Conservation (phyloP, 75 land plant species). For the Pinus taeda region DNA sequence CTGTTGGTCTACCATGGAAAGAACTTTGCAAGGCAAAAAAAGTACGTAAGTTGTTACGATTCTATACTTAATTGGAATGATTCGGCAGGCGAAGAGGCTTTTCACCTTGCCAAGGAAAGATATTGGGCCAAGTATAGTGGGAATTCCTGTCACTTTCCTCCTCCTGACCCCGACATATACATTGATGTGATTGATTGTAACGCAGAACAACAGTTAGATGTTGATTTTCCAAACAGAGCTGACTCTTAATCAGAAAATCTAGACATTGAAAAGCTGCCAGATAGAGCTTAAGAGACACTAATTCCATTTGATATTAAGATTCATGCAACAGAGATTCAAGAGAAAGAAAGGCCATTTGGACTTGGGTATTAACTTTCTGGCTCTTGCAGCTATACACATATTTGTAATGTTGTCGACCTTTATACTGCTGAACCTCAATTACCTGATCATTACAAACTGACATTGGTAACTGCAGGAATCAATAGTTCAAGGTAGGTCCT, state of each 20-base stretch:
- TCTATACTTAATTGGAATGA: conserved; percentile 53
- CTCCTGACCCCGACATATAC: conserved; percentile 48
- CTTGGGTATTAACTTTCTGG: background rate
- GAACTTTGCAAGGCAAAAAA: conserved; percentile 34
- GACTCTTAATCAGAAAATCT: background rate
- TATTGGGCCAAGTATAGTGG: conserved; percentile 38
- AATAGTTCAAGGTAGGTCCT: no score
- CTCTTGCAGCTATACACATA: background rate
- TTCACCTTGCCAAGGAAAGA: conserved; percentile 41
- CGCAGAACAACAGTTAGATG: conserved; percentile 10
- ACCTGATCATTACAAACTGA: background rate
- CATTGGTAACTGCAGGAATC: no score
- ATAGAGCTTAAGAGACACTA: background rate
- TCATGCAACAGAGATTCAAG: background rate
- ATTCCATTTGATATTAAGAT: background rate
- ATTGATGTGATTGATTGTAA: conserved; percentile 55
- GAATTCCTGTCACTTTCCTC: conserved; percentile 23
- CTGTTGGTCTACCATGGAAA: conserved; percentile 39
- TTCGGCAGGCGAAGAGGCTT: conserved; percentile 52
- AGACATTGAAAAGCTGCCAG: background rate
- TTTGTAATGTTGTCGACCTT: conserved; percentile 1
- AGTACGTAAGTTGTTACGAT: conserved; percentile 12
- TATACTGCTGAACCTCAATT: background rate
- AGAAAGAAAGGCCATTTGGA: conserved; percentile 6
- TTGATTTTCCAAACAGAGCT: conserved; percentile 3